These are phyloP conservation scores for Sugiyamaella paludigena DNA, from an alignment of 1,139 yeast species.

Conservation along the genomic window DNA sequence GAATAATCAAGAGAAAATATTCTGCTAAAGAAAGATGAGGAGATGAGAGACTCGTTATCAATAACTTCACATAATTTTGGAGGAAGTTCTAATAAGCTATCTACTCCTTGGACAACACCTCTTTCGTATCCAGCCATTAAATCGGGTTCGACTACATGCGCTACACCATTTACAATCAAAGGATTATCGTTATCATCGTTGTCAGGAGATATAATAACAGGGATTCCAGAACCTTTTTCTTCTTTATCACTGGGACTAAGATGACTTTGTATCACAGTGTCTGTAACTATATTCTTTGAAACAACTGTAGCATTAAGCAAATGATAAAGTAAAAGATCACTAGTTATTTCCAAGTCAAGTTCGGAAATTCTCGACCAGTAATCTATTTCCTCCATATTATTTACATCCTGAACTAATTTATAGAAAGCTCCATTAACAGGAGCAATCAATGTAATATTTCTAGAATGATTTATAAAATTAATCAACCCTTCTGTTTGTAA, in stretches of 20 bases:
- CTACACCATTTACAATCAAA: conserved; percentile 26
- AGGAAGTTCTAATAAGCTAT: conserved; percentile 48
- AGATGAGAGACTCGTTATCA: conserved; percentile 24
- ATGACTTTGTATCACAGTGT: conserved; percentile 19
- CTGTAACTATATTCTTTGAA: conserved; percentile 19
- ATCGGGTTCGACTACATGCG: conserved; percentile 61
- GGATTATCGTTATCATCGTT: background rate
- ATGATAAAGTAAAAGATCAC: conserved; percentile 38
- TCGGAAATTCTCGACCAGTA: background rate
- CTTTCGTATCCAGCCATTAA: conserved; percentile 64
- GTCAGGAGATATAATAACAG: conserved; percentile 6
- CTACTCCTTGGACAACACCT: conserved; percentile 74
- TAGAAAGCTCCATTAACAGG: conserved; percentile 84
- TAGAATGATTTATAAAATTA: conserved; percentile 61
- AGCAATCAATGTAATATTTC: conserved; percentile 74
- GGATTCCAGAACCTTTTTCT: conserved; percentile 5
- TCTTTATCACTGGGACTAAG: conserved; percentile 14
- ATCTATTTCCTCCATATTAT: background rate
- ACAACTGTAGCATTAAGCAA: conserved; percentile 34
- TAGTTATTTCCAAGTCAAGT: conserved; percentile 25
- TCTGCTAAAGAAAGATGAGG: conserved; percentile 26
- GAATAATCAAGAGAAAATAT: conserved; percentile 28
- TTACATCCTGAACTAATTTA: conserved; percentile 25
- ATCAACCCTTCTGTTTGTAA: conserved; percentile 68
- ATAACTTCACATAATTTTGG: conserved; percentile 46